Conservation (phyloP, 306 rosid genomes). For the Aeschynomene evenia region DNA sequence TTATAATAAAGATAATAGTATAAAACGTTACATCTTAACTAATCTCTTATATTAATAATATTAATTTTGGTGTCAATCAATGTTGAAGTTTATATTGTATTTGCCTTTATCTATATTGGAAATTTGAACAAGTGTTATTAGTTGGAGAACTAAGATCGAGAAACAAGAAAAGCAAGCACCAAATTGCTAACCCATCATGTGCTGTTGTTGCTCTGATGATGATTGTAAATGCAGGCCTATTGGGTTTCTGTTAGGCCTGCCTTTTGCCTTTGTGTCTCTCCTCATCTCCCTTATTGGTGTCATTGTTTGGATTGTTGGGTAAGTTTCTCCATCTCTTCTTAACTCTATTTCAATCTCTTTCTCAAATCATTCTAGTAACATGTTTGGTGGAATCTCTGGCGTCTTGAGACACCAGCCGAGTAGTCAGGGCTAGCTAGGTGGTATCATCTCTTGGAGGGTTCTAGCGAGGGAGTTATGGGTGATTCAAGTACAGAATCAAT, state of each 20-base stretch:
- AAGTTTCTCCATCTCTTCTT: background rate
- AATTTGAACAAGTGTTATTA: background rate
- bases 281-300: slow-evolving; percentile 63
- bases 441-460: no score
- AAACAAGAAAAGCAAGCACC: background rate
- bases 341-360: background rate
- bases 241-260: slow-evolving; percentile 68
- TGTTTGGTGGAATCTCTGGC: no score
- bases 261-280: slow-evolving; percentile 71
- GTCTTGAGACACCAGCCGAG: no score
- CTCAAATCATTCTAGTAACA: no score
- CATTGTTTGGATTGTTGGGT: slow-evolving; percentile 75
- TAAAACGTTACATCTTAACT: no score
- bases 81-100: slow-evolving; percentile 10
- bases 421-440: no score
- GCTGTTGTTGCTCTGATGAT: slow-evolving; percentile 56
- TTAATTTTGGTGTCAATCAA: slow-evolving; percentile 33
- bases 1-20: no score
- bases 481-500: no score
- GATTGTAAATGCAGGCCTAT: slow-evolving; percentile 73
- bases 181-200: slow-evolving; percentile 27
- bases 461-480: no score
- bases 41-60: background rate
- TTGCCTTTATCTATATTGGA: slow-evolving; percentile 8
- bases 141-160: background rate